Evolutionary conservation across 1,284 basidiomycete genomes (phyloP), one percentile per base, ranked within the genome.

Genomic region (Tremellales sp.): DNA sequence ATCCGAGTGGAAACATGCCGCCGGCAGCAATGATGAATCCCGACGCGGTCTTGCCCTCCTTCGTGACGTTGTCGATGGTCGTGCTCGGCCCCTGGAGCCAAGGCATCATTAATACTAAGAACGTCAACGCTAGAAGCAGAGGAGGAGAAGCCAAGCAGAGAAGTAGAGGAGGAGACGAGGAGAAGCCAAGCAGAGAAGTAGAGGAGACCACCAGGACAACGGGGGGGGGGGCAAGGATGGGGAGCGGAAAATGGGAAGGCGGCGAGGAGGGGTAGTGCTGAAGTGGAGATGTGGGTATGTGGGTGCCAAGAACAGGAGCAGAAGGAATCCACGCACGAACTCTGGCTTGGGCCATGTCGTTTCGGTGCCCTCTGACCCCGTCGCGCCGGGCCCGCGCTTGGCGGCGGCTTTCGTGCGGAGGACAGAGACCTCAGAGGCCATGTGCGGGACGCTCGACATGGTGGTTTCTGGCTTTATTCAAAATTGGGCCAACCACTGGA

Each of bases 331-430:
- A 58, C 64, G 38, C 27, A 63, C 62, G 38, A 63, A 66, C 35
- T 66, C 63, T 12, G 63, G 57, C 45, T 58, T 63, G 4, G 64
- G 64, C 64, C 59, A 67, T 1, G 53, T 49, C 1, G 56, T 60
- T 45, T 61, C 62, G 34, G 64, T 56, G 80, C 75, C 70, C 75
- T 82, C 56, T 39, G 9, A 25, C 77, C 79, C 4, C 83, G 78
- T 66, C 82, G 86, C 67, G 82, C 84, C 57, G 4, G 51, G 52
- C 32, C 62, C 62, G 39, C 56, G 58, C 51, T 63, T 59, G 8
- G 63, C 63, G 1, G 64, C 62, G 0, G 60, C 60, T 43, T 60
- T 60, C 33, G 59, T 64, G 34, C 58, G 57, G 47, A 66, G 52
- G 45, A 66, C 60, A 16, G 51, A 51, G 6, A 66, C 64, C 47